Conservation (phyloP, 192 early-diverging fungal genomes). For the Diversispora eburnea region DNA sequence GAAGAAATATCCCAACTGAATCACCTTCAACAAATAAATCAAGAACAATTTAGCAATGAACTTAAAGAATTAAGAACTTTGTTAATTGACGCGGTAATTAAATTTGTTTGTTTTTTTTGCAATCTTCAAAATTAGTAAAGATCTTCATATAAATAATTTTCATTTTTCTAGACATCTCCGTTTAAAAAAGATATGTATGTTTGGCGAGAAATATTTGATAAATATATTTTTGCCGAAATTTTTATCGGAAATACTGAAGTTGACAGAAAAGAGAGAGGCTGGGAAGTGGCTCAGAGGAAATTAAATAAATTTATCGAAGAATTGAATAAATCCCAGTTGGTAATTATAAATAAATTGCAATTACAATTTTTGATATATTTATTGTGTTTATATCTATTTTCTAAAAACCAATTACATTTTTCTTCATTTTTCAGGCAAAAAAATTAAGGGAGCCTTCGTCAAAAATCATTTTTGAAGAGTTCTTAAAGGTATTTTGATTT, state of each 20-base stretch:
- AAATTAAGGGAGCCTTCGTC: not conserved
- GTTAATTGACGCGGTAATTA: constrained; percentile 43
- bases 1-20: constrained; percentile 54
- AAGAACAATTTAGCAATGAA: constrained; percentile 51
- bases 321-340: constrained; percentile 45
- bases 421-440: not conserved
- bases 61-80: constrained; percentile 49
- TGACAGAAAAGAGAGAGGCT: constrained; percentile 50
- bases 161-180: constrained; percentile 52
- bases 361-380: constrained; percentile 24
- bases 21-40: constrained; percentile 53
- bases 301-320: constrained; percentile 58
- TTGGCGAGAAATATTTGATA: constrained; percentile 67
- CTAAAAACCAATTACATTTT: not conserved
- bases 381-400: not conserved
- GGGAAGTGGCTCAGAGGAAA: constrained; percentile 55
- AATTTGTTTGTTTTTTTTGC: not conserved
- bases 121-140: not conserved
- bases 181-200: constrained; percentile 72
- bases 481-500: not conserved
- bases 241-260: constrained; percentile 59
- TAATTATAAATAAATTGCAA: constrained; percentile 25
- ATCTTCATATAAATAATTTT: not conserved
- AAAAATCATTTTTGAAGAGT: not conserved
- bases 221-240: constrained; percentile 69